Evolutionary conservation across 2,329 filamentous ascomycete genomes (phyloP), one percentile per base, ranked within the genome.

Genomic region (Metarhizium rileyi): DNA sequence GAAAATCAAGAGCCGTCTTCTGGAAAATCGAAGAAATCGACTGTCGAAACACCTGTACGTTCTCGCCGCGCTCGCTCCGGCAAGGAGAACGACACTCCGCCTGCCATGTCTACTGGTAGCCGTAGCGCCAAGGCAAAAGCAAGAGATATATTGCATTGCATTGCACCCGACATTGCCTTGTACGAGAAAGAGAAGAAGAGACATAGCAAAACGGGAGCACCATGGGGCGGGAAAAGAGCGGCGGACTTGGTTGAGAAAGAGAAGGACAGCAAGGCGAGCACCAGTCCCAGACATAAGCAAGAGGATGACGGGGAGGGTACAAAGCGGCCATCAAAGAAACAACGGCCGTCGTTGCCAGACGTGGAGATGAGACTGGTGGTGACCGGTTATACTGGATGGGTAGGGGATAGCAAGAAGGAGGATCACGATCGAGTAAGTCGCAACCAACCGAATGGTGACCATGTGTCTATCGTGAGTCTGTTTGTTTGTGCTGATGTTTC

Each of bases 131-230:
- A 97, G 64, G 83, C 86, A 38, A 85, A 86, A 61, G 93, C 93
- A 12, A 70, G 85, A n/a, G 80, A 83, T 30, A 83, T 80, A 55
- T 70, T 97, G 7, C 87, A 93, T 48, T 78, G 80, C 33, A 73
- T 91, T 50, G 90, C 87, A 1, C 79, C 84, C 0, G 93, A 98
- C 61, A 90, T 97, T 60, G 85, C 84, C 2, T 72, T 94, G 28
- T 98, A 93, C 61, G 86, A 97, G 61, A 95, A 93, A 63, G 93
- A 98, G 69, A 89, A 80, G 72, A 96, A 95, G 70, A 82, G 93
- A 20, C 66, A 70, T 6, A 61, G 63, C 53, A 80, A 76, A 55
- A 67, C 71, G 46, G 72, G 63, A 3, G 66, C 68, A 2, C 72
- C 75, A 0, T 84, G 80, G 74, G 81, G 81, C 23, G 81, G 81